These are phyloP conservation scores for Kluyveromyces aestuarii DNA, from an alignment of 805 yeast species.

Conservation along the genomic window DNA sequence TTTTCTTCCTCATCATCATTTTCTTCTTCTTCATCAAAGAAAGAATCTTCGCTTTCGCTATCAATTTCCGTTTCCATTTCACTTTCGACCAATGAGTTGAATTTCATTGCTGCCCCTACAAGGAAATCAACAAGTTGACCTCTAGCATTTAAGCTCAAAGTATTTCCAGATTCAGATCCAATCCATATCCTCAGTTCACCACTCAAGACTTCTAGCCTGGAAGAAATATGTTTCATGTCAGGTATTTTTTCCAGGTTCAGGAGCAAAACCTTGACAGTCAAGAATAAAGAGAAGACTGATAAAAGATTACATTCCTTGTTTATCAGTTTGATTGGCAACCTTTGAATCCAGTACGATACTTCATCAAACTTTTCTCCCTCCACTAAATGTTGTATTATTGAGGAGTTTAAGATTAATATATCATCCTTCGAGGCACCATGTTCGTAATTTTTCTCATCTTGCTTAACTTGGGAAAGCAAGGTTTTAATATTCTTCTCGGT, in stretches of 20 bases:
- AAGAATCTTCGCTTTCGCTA: slow-evolving; percentile 3
- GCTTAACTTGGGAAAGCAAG: neutral
- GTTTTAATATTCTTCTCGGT: slow-evolving; percentile 18
- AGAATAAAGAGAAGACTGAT: neutral
- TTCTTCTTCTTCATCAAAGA: slow-evolving; percentile 7
- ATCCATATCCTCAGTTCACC: slow-evolving; percentile 30
- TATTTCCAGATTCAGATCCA: slow-evolving; percentile 25
- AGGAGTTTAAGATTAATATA: slow-evolving; percentile 8
- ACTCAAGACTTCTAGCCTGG: slow-evolving; percentile 23
- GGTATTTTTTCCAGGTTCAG: neutral
- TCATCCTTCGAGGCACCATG: neutral
- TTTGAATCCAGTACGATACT: slow-evolving; percentile 19
- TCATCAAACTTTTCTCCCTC: slow-evolving; percentile 14
- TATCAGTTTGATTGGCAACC: slow-evolving; percentile 8
- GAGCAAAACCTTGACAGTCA: neutral
- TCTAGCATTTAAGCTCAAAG: slow-evolving; percentile 22
- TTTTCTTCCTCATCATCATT: slow-evolving; percentile 11
- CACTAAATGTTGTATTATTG: slow-evolving; percentile 22
- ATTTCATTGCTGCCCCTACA: slow-evolving; percentile 11
- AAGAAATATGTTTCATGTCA: slow-evolving; percentile 3
- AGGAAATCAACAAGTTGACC: slow-evolving; percentile 25
- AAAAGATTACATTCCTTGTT: slow-evolving; percentile 11
- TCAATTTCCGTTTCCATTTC: slow-evolving; percentile 4
- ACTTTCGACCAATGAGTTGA: slow-evolving; percentile 1
- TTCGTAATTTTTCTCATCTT: neutral